Base-by-base conservation (phyloP, 345 rosid species). In the Gossypium turneri region DNA sequence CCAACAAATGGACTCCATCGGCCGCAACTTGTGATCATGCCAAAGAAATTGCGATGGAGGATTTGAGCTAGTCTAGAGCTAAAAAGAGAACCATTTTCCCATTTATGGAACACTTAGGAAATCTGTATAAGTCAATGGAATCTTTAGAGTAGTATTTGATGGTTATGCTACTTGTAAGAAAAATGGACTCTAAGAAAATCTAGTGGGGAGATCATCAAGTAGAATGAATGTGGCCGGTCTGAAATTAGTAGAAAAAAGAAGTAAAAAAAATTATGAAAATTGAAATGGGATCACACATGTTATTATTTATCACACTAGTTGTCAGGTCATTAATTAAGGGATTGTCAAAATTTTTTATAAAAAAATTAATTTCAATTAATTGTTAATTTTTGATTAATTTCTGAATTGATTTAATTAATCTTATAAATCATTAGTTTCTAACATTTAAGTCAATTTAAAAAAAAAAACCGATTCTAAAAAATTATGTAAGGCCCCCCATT, bases 61-160 rank as follows among this genome's bases (percentile, higher is more conserved):
- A 24, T 15, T 53, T 52, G 20, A 52, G 67, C 68, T 52, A 13
- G 27, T 45, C n/a, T 45, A 67, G 38, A 45, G n/a, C 17, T 66
- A 48, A 38, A 66, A 51, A 69, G 15, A 55, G 24, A 57, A 24
- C 50, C 52, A 60, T 7, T 70, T 11, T n/a, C 20, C 7, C 60
- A 47, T 72, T 62, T 16, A 43, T 73, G 69, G 80, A 75, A 72
- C 13, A 52, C 65, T 9, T n/a, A 22, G 2, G 58, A 34, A 34
- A 34, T 34, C 7, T 34, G 22, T 53, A 53, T 8, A 69, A 50
- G 60, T 67, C 76, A 43, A 78, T 67, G 67, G 78, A 79, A 82
- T 82, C 81, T 76, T 59, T 29, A 60, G 25, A 71, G 55, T 25
- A 57, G 64, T 43, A 68, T 48, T 48, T n/a, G 43, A 12, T 27